phyloP scores from a whole-genome alignment of 257 asterid species.

The Fraxinus americana region DNA sequence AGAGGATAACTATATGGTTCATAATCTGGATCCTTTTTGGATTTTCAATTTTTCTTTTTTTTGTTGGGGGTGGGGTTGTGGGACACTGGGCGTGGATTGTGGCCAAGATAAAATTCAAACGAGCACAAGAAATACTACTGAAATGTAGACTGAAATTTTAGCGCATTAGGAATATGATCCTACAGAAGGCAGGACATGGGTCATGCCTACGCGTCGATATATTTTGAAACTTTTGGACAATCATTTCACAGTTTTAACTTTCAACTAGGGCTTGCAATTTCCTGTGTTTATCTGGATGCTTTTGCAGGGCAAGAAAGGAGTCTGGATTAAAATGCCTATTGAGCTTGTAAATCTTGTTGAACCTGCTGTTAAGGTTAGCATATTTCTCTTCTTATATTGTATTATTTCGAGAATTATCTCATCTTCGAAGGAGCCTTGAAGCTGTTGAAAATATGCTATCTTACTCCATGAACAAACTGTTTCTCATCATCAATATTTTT shows the following conservation, averaged over 20 bases:
- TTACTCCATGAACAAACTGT: conserved; percentile 9
- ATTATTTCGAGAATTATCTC: background rate
- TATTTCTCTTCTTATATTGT: background rate
- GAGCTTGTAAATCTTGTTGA: conserved; percentile 82
- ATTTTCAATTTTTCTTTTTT: background rate
- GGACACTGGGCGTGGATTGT: background rate
- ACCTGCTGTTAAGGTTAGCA: conserved; percentile 75
- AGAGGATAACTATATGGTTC: background rate
- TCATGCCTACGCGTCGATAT: background rate
- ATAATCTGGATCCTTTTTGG: background rate
- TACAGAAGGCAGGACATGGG: background rate
- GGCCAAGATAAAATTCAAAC: background rate
- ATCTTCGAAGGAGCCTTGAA: conserved; percentile 3
- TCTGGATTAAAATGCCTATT: conserved; percentile 91
- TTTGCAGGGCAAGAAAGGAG: conserved; percentile 85
- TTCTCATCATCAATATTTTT: conserved; percentile 2
- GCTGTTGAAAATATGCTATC: background rate
- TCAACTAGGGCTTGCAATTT: background rate
- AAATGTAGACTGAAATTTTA: background rate
- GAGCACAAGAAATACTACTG: background rate
- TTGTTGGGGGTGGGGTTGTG: background rate
- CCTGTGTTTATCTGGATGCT: conserved; percentile 10
- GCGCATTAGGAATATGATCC: background rate
- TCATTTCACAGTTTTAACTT: background rate
- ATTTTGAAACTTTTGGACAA: background rate